Conservation (phyloP, 2,329 filamentous ascomycete genomes). For the Beauveria varroae region DNA sequence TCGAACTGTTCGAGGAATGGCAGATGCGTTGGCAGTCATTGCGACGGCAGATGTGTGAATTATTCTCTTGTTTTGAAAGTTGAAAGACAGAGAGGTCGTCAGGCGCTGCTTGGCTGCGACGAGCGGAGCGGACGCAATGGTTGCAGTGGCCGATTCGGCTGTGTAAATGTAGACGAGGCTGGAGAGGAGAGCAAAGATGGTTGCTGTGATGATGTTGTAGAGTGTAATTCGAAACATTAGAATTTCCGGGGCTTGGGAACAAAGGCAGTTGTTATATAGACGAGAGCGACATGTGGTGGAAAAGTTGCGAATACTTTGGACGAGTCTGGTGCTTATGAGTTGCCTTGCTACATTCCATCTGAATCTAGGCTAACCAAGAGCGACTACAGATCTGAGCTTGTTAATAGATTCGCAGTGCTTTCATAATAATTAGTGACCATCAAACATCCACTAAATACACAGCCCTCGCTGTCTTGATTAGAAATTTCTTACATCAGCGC, state of each 20-base stretch:
- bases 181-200: background rate
- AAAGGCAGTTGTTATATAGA: background rate
- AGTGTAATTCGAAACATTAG: conserved; percentile 1
- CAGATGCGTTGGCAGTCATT: background rate
- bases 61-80: background rate
- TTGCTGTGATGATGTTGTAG: background rate
- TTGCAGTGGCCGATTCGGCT: background rate
- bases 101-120: background rate
- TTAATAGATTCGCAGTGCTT: background rate
- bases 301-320: conserved; percentile 3
- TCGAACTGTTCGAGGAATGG: conserved; percentile 43
- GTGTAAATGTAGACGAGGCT: background rate
- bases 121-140: background rate
- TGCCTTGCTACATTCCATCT: background rate
- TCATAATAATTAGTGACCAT: conserved; percentile 1
- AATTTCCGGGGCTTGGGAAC: background rate
- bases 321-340: background rate
- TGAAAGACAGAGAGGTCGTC: background rate
- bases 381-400: background rate
- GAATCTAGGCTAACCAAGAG: background rate
- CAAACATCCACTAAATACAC: background rate
- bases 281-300: background rate
- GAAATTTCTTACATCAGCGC: conserved; percentile 1
- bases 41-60: background rate
- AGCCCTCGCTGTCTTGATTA: background rate